Evolutionary conservation across 768 basidiomycete genomes (phyloP), one percentile per base, ranked within the genome.

Genomic region (Termitomyces sp.): DNA sequence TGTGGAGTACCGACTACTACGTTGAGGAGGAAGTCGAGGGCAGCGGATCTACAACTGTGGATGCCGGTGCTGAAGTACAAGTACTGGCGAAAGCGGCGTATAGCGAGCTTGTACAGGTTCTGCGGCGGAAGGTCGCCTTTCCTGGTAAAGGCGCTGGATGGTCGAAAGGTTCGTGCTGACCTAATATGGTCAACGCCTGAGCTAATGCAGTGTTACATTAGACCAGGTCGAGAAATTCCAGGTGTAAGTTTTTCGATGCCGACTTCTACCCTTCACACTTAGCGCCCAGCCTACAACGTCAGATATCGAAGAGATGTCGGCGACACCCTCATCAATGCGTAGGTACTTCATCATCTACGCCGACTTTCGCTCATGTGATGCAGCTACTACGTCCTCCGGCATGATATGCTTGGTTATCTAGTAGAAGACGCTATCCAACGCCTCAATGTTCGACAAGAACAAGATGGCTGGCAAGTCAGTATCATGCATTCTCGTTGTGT

Each of bases 321-420:
- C 0, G 93, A 95, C 72, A 91, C 90, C 1, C 77, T 95, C 15
- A 87, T 94, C 60, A 95, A 94, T 64, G 91, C 91, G 89, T 93
- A 73, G 55, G 88, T 77, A 20, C 20, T 24, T 18, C 3, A 13
- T 22, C n/a, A 9, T 57, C 30, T 20, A 13, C 51, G 42, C 51
- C 24, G 58, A 34, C 47, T 53, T 37, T 33, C 24, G 24, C 24
- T 55, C 11, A 53, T 55, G 53, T 64, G 53, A 42, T 30, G 27
- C 66, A 92, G 89, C 24, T 96, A 88, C 66, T 97, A 96, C 68
- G 83, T 96, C 34, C 78, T 97, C 2, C 85, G 93, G 42, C 85
- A 91, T 54, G 86, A 93, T 53, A 89, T 96, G 85, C 78, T 96
- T 34, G 79, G 76, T 0, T 88, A 80, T 66, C 85, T 89, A 62